Percentiles rank a stretch among this genome's conserved stretches.
These are phyloP conservation scores for Ottelia alismoides DNA, from an alignment of 106 monocot genomes.

Conservation along the genomic window DNA sequence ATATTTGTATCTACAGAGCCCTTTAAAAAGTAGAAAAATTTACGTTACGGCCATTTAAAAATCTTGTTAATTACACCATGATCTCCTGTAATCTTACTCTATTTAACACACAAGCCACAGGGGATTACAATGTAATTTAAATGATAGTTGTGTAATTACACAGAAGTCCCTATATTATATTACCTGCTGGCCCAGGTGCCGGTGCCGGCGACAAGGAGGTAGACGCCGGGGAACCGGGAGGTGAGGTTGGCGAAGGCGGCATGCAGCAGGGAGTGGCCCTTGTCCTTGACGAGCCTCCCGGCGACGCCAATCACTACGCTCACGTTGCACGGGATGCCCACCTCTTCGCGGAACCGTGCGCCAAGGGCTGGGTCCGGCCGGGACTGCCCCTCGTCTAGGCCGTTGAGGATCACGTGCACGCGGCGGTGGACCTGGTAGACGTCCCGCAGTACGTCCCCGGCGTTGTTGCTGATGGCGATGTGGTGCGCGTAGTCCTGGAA, in stretches of 20 bases:
- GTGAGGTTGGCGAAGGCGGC: slow-evolving; percentile 52
- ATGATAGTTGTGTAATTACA: too few species aligned
- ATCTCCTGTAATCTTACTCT: too few species aligned
- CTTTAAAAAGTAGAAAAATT: too few species aligned
- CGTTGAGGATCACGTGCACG: slow-evolving; percentile 95
- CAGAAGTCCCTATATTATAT: too few species aligned
- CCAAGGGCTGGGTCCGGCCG: slow-evolving; percentile 40
- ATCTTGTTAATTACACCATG: too few species aligned
- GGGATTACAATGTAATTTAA: too few species aligned
- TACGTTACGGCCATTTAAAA: too few species aligned
- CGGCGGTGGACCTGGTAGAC: slow-evolving; percentile 81
- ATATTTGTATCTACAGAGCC: too few species aligned
- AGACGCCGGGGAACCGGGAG: slow-evolving; percentile 25
- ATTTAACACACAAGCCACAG: too few species aligned
- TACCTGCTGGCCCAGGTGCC: slow-evolving; percentile 90
- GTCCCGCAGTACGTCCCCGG: slow-evolving; percentile 87
- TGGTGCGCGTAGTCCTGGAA: slow-evolving; percentile 87
- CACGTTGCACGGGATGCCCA: slow-evolving; percentile 51
- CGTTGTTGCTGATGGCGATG: slow-evolving; percentile 77
- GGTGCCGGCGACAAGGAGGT: slow-evolving; percentile 64
- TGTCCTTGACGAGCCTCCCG: slow-evolving; percentile 86
- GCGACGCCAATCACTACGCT: slow-evolving; percentile 69
- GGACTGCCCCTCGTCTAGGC: slow-evolving; percentile 75
- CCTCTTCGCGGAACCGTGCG: slow-evolving; percentile 24
- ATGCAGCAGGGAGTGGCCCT: slow-evolving; percentile 77